Evolutionary conservation across 2,329 filamentous ascomycete genomes (phyloP).

Genomic region (Colletotrichum tamarilloi): DNA sequence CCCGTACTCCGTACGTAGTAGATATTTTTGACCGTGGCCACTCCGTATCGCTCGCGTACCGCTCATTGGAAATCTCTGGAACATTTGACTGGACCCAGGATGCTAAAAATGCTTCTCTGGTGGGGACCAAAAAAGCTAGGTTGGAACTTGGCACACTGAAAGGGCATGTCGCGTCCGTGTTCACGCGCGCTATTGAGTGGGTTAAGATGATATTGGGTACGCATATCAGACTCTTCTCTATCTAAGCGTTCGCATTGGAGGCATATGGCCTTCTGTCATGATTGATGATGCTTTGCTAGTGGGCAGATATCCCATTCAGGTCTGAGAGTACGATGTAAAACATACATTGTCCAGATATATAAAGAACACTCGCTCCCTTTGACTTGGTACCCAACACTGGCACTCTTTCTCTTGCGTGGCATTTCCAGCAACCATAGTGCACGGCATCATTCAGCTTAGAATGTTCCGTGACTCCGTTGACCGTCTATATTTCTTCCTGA

Average conservation of each 20-base stretch:
- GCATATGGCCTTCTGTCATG: not conserved
- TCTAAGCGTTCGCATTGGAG: not conserved
- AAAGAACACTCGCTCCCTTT: not conserved
- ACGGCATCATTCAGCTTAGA: not conserved
- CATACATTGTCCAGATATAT: not conserved
- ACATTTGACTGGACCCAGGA: not conserved
- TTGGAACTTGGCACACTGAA: not conserved
- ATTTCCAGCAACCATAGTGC: not conserved
- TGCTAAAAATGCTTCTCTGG: conserved; percentile 34
- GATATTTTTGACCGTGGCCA: not conserved
- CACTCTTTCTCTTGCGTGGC: not conserved
- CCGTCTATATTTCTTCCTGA: not conserved
- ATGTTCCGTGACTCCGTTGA: not conserved
- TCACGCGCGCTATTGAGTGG: conserved; percentile 6
- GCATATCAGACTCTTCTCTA: not conserved
- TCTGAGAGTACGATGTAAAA: not conserved
- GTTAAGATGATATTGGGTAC: not conserved
- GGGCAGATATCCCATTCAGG: not conserved
- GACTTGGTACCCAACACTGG: not conserved
- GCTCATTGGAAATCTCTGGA: conserved; percentile 2
- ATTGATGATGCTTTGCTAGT: not conserved
- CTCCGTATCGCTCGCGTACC: not conserved
- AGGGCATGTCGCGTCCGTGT: conserved; percentile 6
- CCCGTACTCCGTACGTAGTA: not conserved
- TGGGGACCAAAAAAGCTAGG: not conserved